These are phyloP conservation scores for Gracilaria gracilis DNA, from an alignment of 23 red algal species.

Conservation along the genomic window DNA sequence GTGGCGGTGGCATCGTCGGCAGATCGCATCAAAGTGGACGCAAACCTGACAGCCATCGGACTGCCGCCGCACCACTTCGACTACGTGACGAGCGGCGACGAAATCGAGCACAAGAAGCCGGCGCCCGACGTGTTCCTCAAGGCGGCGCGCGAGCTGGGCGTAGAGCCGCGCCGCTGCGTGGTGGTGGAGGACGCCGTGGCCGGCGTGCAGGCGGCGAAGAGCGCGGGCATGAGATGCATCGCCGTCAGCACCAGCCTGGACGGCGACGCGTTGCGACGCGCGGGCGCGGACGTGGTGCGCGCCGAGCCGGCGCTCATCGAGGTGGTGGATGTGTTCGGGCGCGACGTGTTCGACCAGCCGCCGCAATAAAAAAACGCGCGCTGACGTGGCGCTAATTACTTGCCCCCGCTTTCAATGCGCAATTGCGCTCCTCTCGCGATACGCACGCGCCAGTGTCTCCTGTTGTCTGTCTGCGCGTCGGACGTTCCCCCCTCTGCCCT, in stretches of 20 bases:
- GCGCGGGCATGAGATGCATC: conserved; percentile 92
- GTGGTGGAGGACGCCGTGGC: conserved; percentile 94
- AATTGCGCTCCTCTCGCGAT: neutral
- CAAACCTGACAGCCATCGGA: conserved; percentile 82
- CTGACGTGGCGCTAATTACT: too few relatives aligned
- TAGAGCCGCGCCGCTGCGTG: conserved; percentile 62
- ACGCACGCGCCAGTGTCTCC: neutral
- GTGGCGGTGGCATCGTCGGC: conserved; percentile 86
- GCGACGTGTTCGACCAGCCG: conserved; percentile 14
- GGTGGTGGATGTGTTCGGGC: conserved; percentile 59
- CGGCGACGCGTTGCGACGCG: conserved; percentile 10
- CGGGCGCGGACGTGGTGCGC: conserved; percentile 77
- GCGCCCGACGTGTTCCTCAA: conserved; percentile 86
- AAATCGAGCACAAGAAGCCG: conserved; percentile 84
- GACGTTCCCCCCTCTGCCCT: too few relatives aligned
- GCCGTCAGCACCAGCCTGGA: conserved; percentile 70
- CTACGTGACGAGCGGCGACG: conserved; percentile 68
- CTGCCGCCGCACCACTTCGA: conserved; percentile 68
- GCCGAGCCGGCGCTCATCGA: conserved; percentile 55
- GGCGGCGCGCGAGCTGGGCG: conserved; percentile 60
- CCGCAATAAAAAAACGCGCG: neutral
- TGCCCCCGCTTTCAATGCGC: too few relatives aligned
- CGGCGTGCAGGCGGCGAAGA: conserved; percentile 86
- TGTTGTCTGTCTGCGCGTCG: too few relatives aligned
- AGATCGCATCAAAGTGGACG: conserved; percentile 88